These are phyloP conservation scores for Diplotaxis tenuifolia DNA, from an alignment of 345 rosid species.

Conservation along the genomic window DNA sequence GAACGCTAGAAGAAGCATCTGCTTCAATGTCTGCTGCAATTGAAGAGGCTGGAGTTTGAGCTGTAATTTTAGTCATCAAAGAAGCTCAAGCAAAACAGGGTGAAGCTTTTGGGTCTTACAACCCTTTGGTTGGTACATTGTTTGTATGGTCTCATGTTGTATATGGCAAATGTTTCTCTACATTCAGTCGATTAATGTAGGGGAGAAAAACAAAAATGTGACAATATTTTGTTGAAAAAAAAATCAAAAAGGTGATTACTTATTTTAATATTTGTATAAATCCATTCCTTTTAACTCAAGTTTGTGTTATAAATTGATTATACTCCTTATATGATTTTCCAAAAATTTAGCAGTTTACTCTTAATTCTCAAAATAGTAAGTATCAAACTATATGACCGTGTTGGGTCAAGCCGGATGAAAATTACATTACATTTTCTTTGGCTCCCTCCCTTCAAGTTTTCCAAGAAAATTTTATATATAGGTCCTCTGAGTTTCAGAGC, in stretches of 20 bases:
- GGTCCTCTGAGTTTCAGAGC: too few species aligned
- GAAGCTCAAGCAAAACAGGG: constrained; percentile 24
- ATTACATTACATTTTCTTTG: too few species aligned
- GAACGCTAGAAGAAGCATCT: constrained; percentile 95
- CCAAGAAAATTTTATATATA: too few species aligned
- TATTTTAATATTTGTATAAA: constrained; percentile 5
- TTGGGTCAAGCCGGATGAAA: too few species aligned
- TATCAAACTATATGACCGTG: too few species aligned
- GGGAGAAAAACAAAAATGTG: constrained; percentile 12
- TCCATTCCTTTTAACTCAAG: background rate
- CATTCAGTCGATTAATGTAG: constrained; percentile 28
- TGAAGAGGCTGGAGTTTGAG: constrained; percentile 57
- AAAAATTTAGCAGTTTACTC: too few species aligned
- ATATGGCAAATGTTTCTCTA: constrained; percentile 31
- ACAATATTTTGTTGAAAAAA: background rate
- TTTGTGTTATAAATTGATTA: background rate
- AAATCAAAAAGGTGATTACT: background rate
- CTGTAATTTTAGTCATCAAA: constrained; percentile 27
- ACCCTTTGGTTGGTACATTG: constrained; percentile 24
- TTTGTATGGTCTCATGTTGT: constrained; percentile 31
- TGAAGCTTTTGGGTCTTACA: constrained; percentile 9
- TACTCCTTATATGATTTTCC: too few species aligned
- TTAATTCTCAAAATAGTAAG: background rate
- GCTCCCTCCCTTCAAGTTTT: too few species aligned
- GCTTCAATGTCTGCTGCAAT: constrained; percentile 89